Percentiles rank a stretch among this genome's conserved stretches.
Evolutionary conservation across 495 filamentous ascomycete species (phyloP).

Genomic region (Penicillium samsonianum): DNA sequence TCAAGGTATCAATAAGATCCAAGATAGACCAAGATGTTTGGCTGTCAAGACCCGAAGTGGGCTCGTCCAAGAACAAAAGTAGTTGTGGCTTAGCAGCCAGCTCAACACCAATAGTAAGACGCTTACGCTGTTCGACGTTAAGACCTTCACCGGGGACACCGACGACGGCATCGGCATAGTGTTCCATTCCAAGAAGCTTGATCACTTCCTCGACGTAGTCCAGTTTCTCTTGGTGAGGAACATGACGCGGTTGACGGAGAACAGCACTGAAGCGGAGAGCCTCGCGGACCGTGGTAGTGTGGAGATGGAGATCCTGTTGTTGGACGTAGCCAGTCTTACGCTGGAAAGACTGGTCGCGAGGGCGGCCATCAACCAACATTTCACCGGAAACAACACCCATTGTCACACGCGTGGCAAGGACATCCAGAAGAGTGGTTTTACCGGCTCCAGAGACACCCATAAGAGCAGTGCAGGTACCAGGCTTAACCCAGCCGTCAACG

Average conservation of each 20-base stretch:
- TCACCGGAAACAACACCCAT: conserved; percentile 56
- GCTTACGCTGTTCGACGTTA: conserved; percentile 89
- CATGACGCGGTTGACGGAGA: conserved; percentile 76
- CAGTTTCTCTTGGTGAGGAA: conserved; percentile 73
- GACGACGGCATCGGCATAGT: conserved; percentile 46
- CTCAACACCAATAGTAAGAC: conserved; percentile 87
- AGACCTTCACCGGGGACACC: conserved; percentile 59
- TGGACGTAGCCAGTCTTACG: conserved; percentile 95
- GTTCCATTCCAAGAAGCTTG: conserved; percentile 84
- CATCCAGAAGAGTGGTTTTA: conserved; percentile 68
- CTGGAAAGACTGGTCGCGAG: conserved; percentile 77
- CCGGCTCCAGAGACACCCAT: conserved; percentile 67
- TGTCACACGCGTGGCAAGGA: conserved; percentile 56
- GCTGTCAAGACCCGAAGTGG: conserved; percentile 83
- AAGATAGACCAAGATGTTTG: conserved; percentile 92
- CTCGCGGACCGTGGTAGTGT: conserved; percentile 81
- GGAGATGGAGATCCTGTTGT: conserved; percentile 90
- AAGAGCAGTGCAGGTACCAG: conserved; percentile 65
- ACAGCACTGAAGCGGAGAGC: conserved; percentile 83
- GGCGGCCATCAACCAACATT: conserved; percentile 55
- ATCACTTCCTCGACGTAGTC: conserved; percentile 93
- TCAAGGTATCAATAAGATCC: conserved; percentile 80
- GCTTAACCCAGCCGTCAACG: conserved; percentile 66
- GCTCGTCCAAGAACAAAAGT: conserved; percentile 87
- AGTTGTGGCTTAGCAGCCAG: conserved; percentile 86